Percentiles rank a stretch among this genome's conserved stretches.
Evolutionary conservation across 116 monocot genomes (phyloP).

Genomic region (Iris pallida): DNA sequence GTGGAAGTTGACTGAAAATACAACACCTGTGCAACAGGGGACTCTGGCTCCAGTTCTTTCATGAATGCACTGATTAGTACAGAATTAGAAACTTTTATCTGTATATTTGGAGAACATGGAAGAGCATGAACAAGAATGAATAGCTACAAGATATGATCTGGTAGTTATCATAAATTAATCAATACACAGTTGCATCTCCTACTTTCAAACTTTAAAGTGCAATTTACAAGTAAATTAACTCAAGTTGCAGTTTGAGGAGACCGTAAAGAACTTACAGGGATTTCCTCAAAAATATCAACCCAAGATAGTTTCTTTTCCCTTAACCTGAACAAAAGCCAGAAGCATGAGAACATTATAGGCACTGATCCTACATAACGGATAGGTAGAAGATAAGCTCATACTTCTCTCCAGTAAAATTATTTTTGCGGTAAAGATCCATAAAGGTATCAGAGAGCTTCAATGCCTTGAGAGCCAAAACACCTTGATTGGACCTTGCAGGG

Average conservation of each 20-base stretch:
- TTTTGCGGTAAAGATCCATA: constrained; percentile 84
- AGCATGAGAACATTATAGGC: not conserved
- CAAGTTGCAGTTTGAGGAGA: not conserved
- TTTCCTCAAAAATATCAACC: constrained; percentile 98
- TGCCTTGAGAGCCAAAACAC: constrained; percentile 86
- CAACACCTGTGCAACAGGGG: constrained; percentile 77
- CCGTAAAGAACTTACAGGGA: constrained; percentile 56
- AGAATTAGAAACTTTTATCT: constrained; percentile 96
- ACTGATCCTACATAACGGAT: not conserved
- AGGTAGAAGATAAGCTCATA: constrained; percentile 24
- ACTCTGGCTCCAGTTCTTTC: constrained; percentile 83
- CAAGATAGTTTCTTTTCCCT: constrained; percentile 88
- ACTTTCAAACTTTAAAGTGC: not conserved
- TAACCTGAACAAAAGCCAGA: constrained; percentile 37
- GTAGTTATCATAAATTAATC: not conserved
- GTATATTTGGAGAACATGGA: constrained; percentile 5
- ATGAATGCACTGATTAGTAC: constrained; percentile 92
- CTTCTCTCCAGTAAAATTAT: constrained; percentile 89
- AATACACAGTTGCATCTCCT: too few species aligned
- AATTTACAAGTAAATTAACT: not conserved
- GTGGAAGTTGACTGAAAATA: not conserved
- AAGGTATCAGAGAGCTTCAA: constrained; percentile 87
- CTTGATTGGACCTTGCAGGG: constrained; percentile 81
- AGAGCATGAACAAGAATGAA: not conserved
- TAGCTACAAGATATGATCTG: not conserved